Base-by-base conservation (phyloP, 2,329 filamentous ascomycete genomes). In the Fusarium austroafricanum region DNA sequence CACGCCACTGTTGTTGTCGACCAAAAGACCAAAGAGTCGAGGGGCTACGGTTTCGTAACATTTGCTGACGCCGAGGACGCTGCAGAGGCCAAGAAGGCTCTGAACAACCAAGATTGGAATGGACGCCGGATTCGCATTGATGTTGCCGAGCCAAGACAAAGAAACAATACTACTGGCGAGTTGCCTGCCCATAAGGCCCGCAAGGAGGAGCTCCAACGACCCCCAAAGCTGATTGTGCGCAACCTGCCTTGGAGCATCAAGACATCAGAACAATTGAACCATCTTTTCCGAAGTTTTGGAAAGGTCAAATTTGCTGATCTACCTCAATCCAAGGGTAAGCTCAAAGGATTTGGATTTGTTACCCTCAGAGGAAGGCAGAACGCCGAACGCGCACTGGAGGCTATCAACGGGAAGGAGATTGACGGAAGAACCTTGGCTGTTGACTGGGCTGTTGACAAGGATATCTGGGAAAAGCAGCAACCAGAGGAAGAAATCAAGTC, bases 241-340 rank as follows among this genome's bases (percentile, higher is more conserved):
- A 99, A 99, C 78, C 78, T 99, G 75, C 95, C 96, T 1, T 99
- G 96, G 96, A 97, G 91, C 71, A 91, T 99, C 76, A 97, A 97
- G 80, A 91, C 89, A 10, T 86, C 92, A 0, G 92, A 96, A 31
- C 91, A 98, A 75, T 82, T 99, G 61, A 84, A 88, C 8, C 85
- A 88, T 57, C 83, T 97, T 6, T 99, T 99, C 79, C 83, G 88
- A 74, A 94, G 91, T 75, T 97, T 91, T 76, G 96, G 96, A 64
- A 97, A 97, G 79, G 89, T 99, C 75, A 97, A 95, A 79, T 91
- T 90, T 78, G 90, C 92, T 37, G 92, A 92, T 71, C 82, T 99
- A 52, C 96, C 96, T 2, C 93, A 92, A 74, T 87, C 90, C 71
- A 91, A 90, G 67, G 87, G 87, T 18, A 90, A 89, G 76, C 87